These are phyloP conservation scores for Pseudogymnoascus sp. DNA, from an alignment of 2,329 filamentous ascomycete genomes.

Conservation along the genomic window DNA sequence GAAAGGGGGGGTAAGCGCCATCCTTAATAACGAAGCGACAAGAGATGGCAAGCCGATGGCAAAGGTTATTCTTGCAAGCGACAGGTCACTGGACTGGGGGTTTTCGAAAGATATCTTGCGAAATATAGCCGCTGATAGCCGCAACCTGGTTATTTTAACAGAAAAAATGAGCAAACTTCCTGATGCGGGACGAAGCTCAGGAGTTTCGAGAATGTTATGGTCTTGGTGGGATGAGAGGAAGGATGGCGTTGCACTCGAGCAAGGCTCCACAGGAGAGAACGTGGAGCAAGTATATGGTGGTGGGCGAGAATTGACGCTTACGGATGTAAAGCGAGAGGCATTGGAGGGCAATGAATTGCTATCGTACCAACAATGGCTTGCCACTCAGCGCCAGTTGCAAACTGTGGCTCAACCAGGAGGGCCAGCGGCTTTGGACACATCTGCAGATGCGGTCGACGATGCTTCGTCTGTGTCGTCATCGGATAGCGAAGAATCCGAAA, in stretches of 20 bases:
- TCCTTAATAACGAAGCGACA: conserved; percentile 41
- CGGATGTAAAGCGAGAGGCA: conserved; percentile 52
- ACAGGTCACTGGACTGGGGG: conserved; percentile 87
- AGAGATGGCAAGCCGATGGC: conserved; percentile 39
- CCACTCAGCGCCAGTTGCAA: conserved; percentile 78
- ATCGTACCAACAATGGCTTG: conserved; percentile 86
- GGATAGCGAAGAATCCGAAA: conserved; percentile 79
- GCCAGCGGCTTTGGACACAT: conserved; percentile 57
- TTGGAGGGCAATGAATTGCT: conserved; percentile 68
- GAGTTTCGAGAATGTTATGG: conserved; percentile 68
- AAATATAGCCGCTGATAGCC: conserved; percentile 63
- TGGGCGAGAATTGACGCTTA: conserved; percentile 53
- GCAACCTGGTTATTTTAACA: conserved; percentile 81
- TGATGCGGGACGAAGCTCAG: conserved; percentile 18
- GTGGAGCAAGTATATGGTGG: conserved; percentile 60
- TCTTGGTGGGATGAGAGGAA: conserved; percentile 65
- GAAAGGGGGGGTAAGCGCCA: conserved; percentile 67
- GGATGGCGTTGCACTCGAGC: conserved; percentile 54
- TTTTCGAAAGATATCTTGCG: conserved; percentile 77
- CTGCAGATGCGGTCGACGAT: conserved; percentile 70
- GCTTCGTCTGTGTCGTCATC: conserved; percentile 79
- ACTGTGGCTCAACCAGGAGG: conserved; percentile 67
- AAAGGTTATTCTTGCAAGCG: conserved; percentile 82
- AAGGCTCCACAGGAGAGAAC: conserved; percentile 43
- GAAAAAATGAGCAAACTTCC: conserved; percentile 51